A percentile compares a stretch with the other conserved stretches of the same genome.
These are phyloP conservation scores for Torulaspora gathmanii DNA, from an alignment of 805 yeast species.

Conservation along the genomic window DNA sequence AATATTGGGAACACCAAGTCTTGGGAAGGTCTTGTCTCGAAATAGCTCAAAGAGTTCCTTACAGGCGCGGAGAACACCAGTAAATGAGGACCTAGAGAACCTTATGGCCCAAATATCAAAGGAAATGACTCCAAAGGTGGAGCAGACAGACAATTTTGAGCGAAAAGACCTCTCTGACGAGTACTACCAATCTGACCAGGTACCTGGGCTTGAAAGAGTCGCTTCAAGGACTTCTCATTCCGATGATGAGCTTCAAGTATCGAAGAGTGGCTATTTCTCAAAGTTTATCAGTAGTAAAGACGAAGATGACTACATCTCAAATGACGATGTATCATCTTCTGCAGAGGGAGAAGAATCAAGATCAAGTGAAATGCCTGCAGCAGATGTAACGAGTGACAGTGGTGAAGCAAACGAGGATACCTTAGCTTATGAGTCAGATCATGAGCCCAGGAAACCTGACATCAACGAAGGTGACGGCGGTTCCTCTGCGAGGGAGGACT, in stretches of 20 bases:
- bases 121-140: conserved; percentile 29
- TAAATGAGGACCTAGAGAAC: conserved; percentile 30
- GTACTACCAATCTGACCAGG: not conserved
- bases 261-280: conserved; percentile 25
- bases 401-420: not conserved
- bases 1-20: conserved; percentile 3
- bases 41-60: conserved; percentile 10
- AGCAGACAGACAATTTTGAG: conserved; percentile 1
- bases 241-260: conserved; percentile 19
- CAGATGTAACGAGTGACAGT: not conserved
- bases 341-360: not conserved
- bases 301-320: conserved; percentile 2
- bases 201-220: not conserved
- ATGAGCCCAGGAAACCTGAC: not conserved
- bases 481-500: not conserved
- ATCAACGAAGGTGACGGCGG: not conserved
- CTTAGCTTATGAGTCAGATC: not conserved
- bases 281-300: conserved; percentile 13
- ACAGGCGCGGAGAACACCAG: conserved; percentile 11
- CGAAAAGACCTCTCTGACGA: not conserved
- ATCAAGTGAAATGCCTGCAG: not conserved
- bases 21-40: conserved; percentile 3
- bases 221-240: not conserved
- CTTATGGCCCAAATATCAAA: conserved; percentile 32
- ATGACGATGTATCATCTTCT: not conserved